Evolutionary conservation across 2,329 filamentous ascomycete genomes (phyloP), one percentile per base, ranked within the genome.

Genomic region (Cadophora gregata): DNA sequence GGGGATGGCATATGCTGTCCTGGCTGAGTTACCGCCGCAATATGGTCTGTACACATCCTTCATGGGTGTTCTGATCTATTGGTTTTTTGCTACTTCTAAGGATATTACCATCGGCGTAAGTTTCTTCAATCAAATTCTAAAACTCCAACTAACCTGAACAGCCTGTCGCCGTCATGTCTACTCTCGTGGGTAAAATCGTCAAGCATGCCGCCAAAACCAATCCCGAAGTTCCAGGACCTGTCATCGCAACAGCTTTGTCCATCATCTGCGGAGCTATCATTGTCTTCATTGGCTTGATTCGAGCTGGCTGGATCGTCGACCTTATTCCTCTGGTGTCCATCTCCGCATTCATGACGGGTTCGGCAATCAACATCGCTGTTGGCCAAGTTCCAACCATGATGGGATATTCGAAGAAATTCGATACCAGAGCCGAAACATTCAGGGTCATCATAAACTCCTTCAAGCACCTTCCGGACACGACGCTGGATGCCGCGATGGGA

Each of bases 51-150:
- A 97, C 80, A 96, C 95, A 0, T 97, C 95, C 0, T 98, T 99
- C 77, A 96, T 97, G 86, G 96, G 95, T 60, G 94, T 97, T 19
- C 79, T 97, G 69, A 85, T 97, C 68, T 99, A 99, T 80, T 98
- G 95, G 95, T 91, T 97, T 77, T 98, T 98, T 76, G 96, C 94
- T 38, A 99, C 96, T 0, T 97, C 95, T 16, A 99, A 98, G 78
- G 95, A 99, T 79, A 98, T 99, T 76, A 97, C 95, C 10, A 98
- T 98, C 65, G 95, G 95, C 19, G 90, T 92, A 83, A 80, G 89
- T 85, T 1, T 59, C 38, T 12, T 16, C 4, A 25, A 33, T 21
- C n/a, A 29, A 27, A 38, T 14, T 72, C 59, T 1, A 1, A 19
- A 36, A 38, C 9, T 19, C 29, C 24, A 45, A n/a, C n/a, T 6